Percentiles rank a stretch among this genome's conserved stretches.
These are phyloP conservation scores for Malassezia obtusa DNA, from an alignment of 1,284 basidiomycete genomes.

Conservation along the genomic window DNA sequence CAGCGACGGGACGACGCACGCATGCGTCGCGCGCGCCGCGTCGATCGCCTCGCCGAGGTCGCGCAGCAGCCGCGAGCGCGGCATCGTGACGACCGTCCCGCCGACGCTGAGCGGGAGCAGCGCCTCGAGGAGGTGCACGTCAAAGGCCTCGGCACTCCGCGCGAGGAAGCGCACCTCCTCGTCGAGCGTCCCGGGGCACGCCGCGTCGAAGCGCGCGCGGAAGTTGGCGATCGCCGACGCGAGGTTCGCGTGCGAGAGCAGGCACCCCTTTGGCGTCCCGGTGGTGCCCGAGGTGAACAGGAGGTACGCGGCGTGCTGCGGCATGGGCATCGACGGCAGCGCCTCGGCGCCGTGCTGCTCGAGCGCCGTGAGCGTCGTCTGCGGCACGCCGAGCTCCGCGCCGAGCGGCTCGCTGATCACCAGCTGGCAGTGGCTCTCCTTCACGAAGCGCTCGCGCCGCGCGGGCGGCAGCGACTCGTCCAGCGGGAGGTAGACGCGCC, in stretches of 20 bases:
- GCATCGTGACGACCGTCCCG: constrained; percentile 40
- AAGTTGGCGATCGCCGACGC: constrained; percentile 33
- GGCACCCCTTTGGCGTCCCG: constrained; percentile 39
- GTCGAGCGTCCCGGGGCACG: constrained; percentile 24
- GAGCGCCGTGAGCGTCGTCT: neutral
- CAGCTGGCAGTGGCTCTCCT: constrained; percentile 25
- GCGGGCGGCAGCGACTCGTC: constrained; percentile 41
- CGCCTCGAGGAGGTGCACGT: constrained; percentile 45
- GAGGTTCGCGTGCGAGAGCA: constrained; percentile 33
- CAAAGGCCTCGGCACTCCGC: constrained; percentile 43
- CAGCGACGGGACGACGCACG: constrained; percentile 44
- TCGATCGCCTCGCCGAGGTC: constrained; percentile 39
- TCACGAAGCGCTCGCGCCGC: constrained; percentile 36
- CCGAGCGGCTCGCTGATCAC: constrained; percentile 12
- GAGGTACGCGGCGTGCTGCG: constrained; percentile 28
- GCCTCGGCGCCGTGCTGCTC: neutral
- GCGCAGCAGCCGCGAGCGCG: constrained; percentile 29
- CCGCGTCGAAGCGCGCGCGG: constrained; percentile 20
- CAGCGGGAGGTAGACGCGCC: constrained; percentile 43
- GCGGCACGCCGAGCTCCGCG: neutral
- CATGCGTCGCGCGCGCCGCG: constrained; percentile 33
- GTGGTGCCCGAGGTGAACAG: constrained; percentile 45
- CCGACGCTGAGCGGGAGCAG: constrained; percentile 40
- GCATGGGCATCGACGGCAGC: neutral
- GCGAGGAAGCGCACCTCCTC: constrained; percentile 33